Percentiles rank a stretch among this genome's conserved stretches.
Conservation (phyloP, 208 protist species). For the Acanthamoeba lenticulata region DNA sequence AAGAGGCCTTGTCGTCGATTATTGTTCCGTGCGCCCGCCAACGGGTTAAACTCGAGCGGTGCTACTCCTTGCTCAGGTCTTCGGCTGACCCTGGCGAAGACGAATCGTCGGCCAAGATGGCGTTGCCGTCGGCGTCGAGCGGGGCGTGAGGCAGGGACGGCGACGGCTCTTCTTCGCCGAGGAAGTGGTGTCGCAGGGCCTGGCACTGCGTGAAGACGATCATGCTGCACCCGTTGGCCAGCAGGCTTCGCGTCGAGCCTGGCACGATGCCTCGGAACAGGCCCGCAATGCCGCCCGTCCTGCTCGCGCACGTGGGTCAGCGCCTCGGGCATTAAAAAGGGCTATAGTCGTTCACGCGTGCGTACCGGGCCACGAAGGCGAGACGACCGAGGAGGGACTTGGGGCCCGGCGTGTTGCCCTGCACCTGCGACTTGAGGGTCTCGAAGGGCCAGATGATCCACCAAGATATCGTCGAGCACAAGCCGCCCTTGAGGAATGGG, state of each 20-base stretch:
- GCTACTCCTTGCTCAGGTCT: neutral
- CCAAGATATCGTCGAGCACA: constrained; percentile 68
- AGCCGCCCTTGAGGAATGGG: constrained; percentile 24
- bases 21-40: too few species aligned
- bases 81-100: neutral
- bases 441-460: constrained; percentile 73
- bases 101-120: neutral
- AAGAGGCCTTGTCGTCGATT: too few species aligned
- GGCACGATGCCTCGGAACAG: constrained; percentile 72
- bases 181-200: constrained; percentile 17
- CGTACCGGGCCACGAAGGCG: constrained; percentile 21
- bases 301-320: too few species aligned
- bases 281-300: constrained; percentile 67
- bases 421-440: constrained; percentile 71
- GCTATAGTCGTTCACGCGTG: too few species aligned
- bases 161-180: neutral
- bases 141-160: constrained; percentile 7
- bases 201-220: constrained; percentile 69
- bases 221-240: constrained; percentile 66
- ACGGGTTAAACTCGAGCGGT: too few species aligned
- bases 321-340: too few species aligned
- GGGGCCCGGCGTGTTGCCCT: constrained; percentile 71
- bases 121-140: constrained; percentile 52
- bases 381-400: constrained; percentile 32
- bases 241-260: constrained; percentile 49